phyloP scores from a whole-genome alignment of 2,329 filamentous ascomycete genomes.

The Pseudogymnoascus sp. region DNA sequence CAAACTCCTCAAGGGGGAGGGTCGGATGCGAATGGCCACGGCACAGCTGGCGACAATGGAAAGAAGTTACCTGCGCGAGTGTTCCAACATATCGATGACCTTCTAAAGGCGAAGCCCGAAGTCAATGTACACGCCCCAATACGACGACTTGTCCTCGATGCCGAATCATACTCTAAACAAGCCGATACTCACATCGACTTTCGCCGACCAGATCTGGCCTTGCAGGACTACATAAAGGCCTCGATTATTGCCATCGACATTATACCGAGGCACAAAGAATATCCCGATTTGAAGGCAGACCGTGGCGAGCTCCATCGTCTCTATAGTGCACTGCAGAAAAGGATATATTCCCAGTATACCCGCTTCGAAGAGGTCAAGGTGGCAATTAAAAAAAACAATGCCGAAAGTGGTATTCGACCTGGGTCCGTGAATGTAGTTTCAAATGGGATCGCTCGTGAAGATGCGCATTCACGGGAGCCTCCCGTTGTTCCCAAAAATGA shows the following conservation, averaged over 20 bases:
- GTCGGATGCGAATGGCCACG: background rate
- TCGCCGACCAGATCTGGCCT: conserved; percentile 63
- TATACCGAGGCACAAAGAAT: conserved; percentile 71
- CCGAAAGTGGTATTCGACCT: conserved; percentile 46
- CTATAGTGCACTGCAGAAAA: conserved; percentile 44
- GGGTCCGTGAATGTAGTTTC: background rate
- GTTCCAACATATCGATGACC: conserved; percentile 37
- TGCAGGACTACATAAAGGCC: conserved; percentile 77
- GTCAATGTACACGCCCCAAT: conserved; percentile 36
- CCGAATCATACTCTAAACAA: conserved; percentile 47
- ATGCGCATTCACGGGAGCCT: background rate
- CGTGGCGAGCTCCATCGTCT: conserved; percentile 40
- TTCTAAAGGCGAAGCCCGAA: conserved; percentile 32
- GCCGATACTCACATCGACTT: conserved; percentile 58
- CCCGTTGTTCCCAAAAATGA: conserved; percentile 14
- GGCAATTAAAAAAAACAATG: conserved; percentile 57
- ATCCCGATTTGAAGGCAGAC: conserved; percentile 53
- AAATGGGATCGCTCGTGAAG: conserved; percentile 1
- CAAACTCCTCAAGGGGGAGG: background rate
- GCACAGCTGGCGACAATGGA: conserved; percentile 10
- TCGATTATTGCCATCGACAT: conserved; percentile 70
- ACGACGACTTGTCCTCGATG: conserved; percentile 45
- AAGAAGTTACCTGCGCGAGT: conserved; percentile 20
- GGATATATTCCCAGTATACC: conserved; percentile 41
- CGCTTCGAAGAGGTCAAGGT: conserved; percentile 52